Base-by-base conservation (phyloP, 352 stramenopile genomes). In the Pythium biforme region DNA sequence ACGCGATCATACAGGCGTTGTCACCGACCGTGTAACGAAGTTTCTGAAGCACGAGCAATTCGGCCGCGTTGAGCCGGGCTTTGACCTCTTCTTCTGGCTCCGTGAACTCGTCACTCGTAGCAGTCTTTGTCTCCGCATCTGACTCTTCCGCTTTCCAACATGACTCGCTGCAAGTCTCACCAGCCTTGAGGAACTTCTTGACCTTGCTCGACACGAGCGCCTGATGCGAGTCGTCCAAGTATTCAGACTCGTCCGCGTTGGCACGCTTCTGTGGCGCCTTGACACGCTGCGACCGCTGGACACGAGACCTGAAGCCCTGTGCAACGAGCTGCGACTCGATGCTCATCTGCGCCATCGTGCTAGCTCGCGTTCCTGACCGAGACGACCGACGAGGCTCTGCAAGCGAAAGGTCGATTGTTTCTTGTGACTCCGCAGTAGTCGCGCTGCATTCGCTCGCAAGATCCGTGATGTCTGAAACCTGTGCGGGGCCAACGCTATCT, bases 1-100 rank as follows among this genome's bases (percentile, higher is more conserved):
- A 74, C 27, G 77, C 76, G 46, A 92, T 84, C 54, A 89, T 77
- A 47, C 83, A 92, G 10, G 81, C 64, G 48, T 87, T 88, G 41
- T 89, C 78, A 9, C 81, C 81, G 45, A 90, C 69, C 3, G 81
- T 76, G 26, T 68, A 66, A 7, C 72, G 62, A 34, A 87, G 70
- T 64, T 88, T 90, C 29, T 78, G 70, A 25, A 90, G 51, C 45
- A 92, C 43, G 9, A 87, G 69, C 19, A 82, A 20, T 62, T 92
- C 83, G 1, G 77, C 69, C 0, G 69, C 25, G 40, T 63, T 78
- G 27, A 79, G 57, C 1, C 54, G 41, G 50, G 59, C 50, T 26
- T 66, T 63, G 50, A 73, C 61, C 11, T 29, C 25, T 20, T 73
- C 66, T 15, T 73, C 56, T 4, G 66, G 66, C 41, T 73, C 66